phyloP scores from a whole-genome alignment of 169 alveolate species.

The Babesia ovata region DNA sequence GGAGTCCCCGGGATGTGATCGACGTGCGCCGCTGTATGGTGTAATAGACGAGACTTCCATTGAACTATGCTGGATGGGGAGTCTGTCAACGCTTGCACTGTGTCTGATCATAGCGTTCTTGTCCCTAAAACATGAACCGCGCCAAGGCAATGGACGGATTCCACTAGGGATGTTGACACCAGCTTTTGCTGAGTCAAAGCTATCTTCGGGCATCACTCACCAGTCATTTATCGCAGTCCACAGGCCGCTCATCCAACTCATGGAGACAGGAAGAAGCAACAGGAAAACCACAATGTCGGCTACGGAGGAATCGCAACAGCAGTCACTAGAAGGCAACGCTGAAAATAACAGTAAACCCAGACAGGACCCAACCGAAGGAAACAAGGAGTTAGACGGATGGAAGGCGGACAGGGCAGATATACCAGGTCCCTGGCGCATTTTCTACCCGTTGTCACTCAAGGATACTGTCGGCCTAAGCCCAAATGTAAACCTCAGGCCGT shows the following conservation, averaged over 20 bases:
- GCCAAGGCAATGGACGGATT: not conserved
- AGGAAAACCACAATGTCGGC: not conserved
- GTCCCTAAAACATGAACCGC: not conserved
- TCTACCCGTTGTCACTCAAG: slow-evolving; percentile 30
- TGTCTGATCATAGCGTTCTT: not conserved
- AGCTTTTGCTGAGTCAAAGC: not conserved
- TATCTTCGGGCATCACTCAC: not conserved
- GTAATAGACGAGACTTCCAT: not conserved
- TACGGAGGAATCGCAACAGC: not conserved
- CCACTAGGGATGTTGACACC: too few relatives aligned
- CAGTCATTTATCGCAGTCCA: slow-evolving; percentile 15
- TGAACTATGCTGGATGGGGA: not conserved
- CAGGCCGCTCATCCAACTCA: not conserved
- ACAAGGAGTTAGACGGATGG: slow-evolving; percentile 37
- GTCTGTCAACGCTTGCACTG: too few relatives aligned
- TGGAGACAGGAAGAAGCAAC: not conserved
- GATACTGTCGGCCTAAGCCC: slow-evolving; percentile 35
- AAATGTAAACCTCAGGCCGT: slow-evolving; percentile 38
- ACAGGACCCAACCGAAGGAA: slow-evolving; percentile 9
- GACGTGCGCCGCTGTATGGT: too few relatives aligned
- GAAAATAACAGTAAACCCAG: not conserved
- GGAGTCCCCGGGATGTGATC: too few relatives aligned
- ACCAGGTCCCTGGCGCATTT: slow-evolving; percentile 58
- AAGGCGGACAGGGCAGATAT: slow-evolving; percentile 49
- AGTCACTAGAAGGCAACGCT: not conserved